Conservation (phyloP, 345 rosid species). For the Limnanthes douglasii region DNA sequence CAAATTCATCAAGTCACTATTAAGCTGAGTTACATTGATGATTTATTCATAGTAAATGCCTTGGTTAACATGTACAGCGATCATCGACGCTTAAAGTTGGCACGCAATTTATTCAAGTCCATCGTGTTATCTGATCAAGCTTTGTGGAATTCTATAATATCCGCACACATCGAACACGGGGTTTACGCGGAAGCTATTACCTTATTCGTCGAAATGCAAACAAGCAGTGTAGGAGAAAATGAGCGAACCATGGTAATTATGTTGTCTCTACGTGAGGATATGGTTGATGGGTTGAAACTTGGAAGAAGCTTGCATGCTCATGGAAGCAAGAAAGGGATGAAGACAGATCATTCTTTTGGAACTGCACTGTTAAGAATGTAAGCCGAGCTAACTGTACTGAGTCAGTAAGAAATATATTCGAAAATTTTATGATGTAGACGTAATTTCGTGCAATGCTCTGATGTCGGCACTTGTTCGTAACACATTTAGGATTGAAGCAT, state of each 20-base stretch:
- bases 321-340: too few species aligned
- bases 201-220: too few species aligned
- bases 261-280: conserved; percentile 23
- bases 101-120: conserved; percentile 14
- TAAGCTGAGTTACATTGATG: conserved; percentile 13
- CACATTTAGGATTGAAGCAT: conserved; percentile 14
- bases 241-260: conserved; percentile 24
- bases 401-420: conserved; percentile 19
- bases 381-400: conserved; percentile 13
- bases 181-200: conserved; percentile 24
- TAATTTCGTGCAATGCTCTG: too few species aligned
- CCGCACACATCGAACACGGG: conserved; percentile 12
- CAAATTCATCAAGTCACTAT: conserved; percentile 24
- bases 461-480: conserved; percentile 18
- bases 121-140: too few species aligned
- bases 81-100: conserved; percentile 14
- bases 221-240: conserved; percentile 13
- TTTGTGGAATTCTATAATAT: too few species aligned
- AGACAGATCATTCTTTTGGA: too few species aligned
- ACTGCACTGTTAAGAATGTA: conserved; percentile 32
- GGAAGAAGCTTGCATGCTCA: too few species aligned
- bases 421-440: conserved; percentile 9
- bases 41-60: conserved; percentile 21
- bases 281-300: too few species aligned
- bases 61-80: conserved; percentile 29